Evolutionary conservation across 2,329 filamentous ascomycete genomes (phyloP), one percentile per base, ranked within the genome.

Genomic region (Diaporthe amygdali): DNA sequence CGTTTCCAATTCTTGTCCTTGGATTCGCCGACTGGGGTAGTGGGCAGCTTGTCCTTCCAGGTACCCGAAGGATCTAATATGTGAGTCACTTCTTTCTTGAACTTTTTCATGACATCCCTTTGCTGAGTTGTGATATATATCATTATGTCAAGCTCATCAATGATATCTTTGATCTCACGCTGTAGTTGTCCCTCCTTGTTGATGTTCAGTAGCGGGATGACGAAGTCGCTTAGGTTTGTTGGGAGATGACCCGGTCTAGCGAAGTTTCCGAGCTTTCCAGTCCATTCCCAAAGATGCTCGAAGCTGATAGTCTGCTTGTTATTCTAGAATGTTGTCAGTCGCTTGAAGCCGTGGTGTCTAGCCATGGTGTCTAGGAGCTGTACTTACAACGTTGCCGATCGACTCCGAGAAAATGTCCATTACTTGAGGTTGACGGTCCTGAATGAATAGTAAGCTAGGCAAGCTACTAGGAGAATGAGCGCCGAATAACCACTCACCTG

Each of bases 121-220:
- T 84, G 84, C 17, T 79, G 77, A 10, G 76, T 78, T 4, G 78
- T 75, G n/a, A 86, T 76, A 17, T 81, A 78, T 0, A 82, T 75
- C 77, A 87, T 85, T 59, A 86, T 87, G 9, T 82, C 81, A 0
- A 87, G 78, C 73, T 87, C 84, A 15, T 86, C 84, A 0, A 83
- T 75, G 27, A 86, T 84, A 51, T 87, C 84, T 54, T 84, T 83
- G n/a, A 84, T 82, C 66, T 86, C 84, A 0, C 77, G 75, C 37
- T 84, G 80, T 0, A 86, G 76, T 20, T 79, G 76, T 0, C 81
- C 82, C 69, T 86, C 84, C 0, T 79, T 77, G 2, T 80, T 81
- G 39, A 86, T 85, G 63, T 84, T 79, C 1, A 85, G 77, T 0
- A 82, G 75, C 73, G 74, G 6, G 73, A 74, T 12, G 71, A 64